Evolutionary conservation across 1,284 basidiomycete species (phyloP).

Genomic region (Pyrrhoderma lamaoense): DNA sequence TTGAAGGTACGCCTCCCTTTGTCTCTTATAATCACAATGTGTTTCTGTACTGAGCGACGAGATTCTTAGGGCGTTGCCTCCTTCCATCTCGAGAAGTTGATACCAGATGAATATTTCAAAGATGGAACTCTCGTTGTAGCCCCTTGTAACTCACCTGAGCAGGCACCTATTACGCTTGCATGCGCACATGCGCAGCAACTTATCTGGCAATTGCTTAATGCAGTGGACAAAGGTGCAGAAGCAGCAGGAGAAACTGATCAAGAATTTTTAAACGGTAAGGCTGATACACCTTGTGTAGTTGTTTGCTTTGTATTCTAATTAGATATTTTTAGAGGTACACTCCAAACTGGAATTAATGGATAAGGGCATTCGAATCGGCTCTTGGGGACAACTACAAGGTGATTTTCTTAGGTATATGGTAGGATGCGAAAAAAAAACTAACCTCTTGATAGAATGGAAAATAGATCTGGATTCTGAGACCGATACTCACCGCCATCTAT

Average conservation of each 20-base stretch:
- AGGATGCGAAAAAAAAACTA: background rate
- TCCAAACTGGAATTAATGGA: conserved; percentile 58
- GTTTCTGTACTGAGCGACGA: background rate
- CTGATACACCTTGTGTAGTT: too few species aligned
- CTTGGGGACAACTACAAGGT: conserved; percentile 75
- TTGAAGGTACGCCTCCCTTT: conserved; percentile 44
- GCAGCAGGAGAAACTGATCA: conserved; percentile 57
- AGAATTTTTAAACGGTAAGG: conserved; percentile 49
- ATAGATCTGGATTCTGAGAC: conserved; percentile 55
- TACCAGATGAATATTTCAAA: conserved; percentile 55
- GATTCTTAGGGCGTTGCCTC: conserved; percentile 46
- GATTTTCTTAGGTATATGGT: background rate
- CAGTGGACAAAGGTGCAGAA: conserved; percentile 57
- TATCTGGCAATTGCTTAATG: conserved; percentile 68
- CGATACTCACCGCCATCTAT: conserved; percentile 68
- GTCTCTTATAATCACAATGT: background rate
- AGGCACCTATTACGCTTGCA: conserved; percentile 52
- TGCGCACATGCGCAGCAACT: conserved; percentile 66
- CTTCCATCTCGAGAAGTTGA: conserved; percentile 66
- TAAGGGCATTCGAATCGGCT: conserved; percentile 65
- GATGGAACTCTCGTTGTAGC: conserved; percentile 60
- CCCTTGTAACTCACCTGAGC: conserved; percentile 74
- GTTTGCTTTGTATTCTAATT: too few species aligned
- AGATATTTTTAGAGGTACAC: conserved; percentile 40
- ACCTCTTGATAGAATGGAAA: conserved; percentile 56